Conservation (phyloP, 2,329 filamentous ascomycete genomes). For the Lanzia echinophila region DNA sequence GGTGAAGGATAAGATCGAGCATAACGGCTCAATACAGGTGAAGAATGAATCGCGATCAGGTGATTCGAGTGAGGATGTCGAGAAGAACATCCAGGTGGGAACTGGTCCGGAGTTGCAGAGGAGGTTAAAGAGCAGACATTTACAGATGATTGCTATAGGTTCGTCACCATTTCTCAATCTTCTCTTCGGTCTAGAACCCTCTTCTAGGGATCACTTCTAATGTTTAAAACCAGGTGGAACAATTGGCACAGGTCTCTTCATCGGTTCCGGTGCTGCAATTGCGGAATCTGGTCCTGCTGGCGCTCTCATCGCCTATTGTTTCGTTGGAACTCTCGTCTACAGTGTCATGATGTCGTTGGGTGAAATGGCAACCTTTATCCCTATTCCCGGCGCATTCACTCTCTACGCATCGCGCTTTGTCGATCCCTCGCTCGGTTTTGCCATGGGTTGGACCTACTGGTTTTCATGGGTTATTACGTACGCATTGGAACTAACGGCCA, state of each 20-base stretch:
- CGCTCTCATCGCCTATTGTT: constrained; percentile 60
- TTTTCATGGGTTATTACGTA: constrained; percentile 70
- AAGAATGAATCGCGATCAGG: constrained; percentile 3
- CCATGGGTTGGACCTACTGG: constrained; percentile 81
- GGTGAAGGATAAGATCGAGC: not conserved
- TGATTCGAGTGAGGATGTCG: constrained; percentile 4
- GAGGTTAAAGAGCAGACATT: constrained; percentile 49
- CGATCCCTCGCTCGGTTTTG: constrained; percentile 64
- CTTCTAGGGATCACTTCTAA: no score
- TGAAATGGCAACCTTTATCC: constrained; percentile 73
- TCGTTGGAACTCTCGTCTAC: constrained; percentile 66
- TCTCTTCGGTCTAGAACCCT: constrained; percentile 15
- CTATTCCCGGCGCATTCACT: constrained; percentile 70
- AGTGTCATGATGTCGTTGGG: constrained; percentile 65
- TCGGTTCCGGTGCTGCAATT: constrained; percentile 58
- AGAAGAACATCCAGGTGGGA: constrained; percentile 5
- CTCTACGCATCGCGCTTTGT: constrained; percentile 71
- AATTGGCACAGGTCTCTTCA: constrained; percentile 67
- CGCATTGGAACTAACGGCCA: constrained; percentile 65
- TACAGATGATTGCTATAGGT: constrained; percentile 61
- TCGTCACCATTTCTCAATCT: constrained; percentile 3
- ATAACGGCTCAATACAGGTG: not conserved
- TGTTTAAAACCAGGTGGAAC: constrained; percentile 42
- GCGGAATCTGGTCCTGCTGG: constrained; percentile 58
- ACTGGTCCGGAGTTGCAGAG: constrained; percentile 13